These are phyloP conservation scores for Claviceps cyperi DNA, from an alignment of 2,329 filamentous ascomycete species.

Conservation along the genomic window DNA sequence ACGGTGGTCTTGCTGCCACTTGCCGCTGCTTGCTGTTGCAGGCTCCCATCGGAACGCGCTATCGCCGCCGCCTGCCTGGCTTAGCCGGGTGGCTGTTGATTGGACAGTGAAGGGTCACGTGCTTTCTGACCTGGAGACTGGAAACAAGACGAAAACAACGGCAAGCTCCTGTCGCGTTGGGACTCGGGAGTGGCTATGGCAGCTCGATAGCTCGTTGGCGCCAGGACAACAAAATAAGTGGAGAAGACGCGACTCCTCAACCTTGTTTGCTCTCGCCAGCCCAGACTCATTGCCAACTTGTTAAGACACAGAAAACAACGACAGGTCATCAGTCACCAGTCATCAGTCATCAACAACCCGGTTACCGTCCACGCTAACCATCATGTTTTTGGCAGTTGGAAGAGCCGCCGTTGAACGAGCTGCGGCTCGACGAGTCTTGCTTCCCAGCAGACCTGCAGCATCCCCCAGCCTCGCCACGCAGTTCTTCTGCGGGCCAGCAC, in stretches of 20 bases:
- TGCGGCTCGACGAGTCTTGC: conserved; percentile 18
- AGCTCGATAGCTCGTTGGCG: neutral
- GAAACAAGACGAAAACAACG: no score
- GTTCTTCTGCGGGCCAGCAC: conserved; percentile 2
- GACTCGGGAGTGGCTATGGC: neutral
- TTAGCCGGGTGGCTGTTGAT: neutral
- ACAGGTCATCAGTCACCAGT: neutral
- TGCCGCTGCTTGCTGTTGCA: neutral
- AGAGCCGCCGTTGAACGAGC: conserved; percentile 23
- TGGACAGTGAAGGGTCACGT: neutral
- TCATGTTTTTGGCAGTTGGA: conserved; percentile 28
- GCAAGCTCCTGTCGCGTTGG: neutral
- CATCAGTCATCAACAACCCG: neutral
- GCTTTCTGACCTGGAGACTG: no score
- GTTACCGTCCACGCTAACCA: neutral
- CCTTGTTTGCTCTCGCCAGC: neutral
- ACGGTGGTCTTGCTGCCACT: neutral
- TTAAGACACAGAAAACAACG: neutral
- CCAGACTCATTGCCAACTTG: neutral
- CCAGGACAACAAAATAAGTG: neutral
- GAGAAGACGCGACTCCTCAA: neutral
- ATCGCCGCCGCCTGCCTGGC: neutral
- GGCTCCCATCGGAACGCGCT: neutral
- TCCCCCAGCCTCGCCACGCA: conserved; percentile 9
- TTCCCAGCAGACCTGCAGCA: conserved; percentile 7